Percentiles rank a stretch among this genome's conserved stretches.
These are phyloP conservation scores for Erigeron canadensis DNA, from an alignment of 129 eudicot species.

Conservation along the genomic window DNA sequence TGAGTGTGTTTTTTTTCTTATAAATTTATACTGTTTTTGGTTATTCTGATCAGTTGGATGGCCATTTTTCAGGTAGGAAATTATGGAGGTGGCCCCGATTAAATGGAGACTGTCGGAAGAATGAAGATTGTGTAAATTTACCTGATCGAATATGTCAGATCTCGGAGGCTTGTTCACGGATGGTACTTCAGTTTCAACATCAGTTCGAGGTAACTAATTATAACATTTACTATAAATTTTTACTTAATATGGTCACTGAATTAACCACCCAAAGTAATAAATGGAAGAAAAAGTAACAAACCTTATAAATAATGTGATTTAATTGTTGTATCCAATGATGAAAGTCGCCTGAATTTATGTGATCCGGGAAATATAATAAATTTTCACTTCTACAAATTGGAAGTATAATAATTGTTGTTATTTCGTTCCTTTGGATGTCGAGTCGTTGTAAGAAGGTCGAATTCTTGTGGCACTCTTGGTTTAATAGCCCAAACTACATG, in stretches of 20 bases:
- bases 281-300: not conserved
- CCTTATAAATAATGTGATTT: not conserved
- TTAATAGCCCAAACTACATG: too few species aligned
- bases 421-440: too few species aligned
- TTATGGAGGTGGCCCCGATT: conserved; percentile 63
- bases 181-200: conserved; percentile 81
- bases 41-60: not conserved
- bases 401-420: too few species aligned
- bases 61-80: conserved; percentile 34
- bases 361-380: not conserved
- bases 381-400: not conserved
- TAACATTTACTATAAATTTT: not conserved
- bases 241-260: too few species aligned
- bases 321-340: not conserved
- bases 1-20: too few species aligned
- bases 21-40: too few species aligned
- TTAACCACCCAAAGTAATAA: not conserved
- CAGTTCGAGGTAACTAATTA: conserved; percentile 48
- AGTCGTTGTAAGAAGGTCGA: too few species aligned
- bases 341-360: not conserved
- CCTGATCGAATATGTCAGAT: conserved; percentile 70
- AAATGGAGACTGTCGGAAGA: conserved; percentile 50
- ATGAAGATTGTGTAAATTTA: conserved; percentile 40
- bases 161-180: conserved; percentile 81
- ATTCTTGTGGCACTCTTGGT: too few species aligned